Conservation (phyloP, 192 early-diverging fungal species). For the Podila epigama region DNA sequence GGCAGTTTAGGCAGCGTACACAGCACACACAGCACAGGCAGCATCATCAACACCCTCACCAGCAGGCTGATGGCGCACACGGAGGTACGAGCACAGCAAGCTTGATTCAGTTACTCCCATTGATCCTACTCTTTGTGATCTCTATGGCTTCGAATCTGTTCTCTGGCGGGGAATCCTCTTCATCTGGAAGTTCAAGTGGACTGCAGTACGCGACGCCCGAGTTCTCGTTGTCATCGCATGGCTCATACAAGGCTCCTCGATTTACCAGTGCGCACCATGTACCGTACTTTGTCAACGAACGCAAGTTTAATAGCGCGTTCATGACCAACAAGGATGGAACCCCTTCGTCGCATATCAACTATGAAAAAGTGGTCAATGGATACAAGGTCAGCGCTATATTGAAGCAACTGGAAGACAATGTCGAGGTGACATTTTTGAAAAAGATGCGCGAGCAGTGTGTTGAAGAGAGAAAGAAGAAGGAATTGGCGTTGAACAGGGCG, state of each 20-base stretch:
- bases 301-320: conserved; percentile 32
- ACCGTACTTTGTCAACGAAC: conserved; percentile 81
- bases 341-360: conserved; percentile 7
- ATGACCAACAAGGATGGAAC: conserved; percentile 54
- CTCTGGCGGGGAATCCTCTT: conserved; percentile 28
- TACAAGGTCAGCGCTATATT: conserved; percentile 29
- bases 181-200: conserved; percentile 1
- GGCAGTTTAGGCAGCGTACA: conserved; percentile 24
- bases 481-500: conserved; percentile 63
- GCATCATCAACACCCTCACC: conserved; percentile 30
- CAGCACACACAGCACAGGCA: conserved; percentile 44
- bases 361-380: conserved; percentile 7
- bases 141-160: conserved; percentile 75
- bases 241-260: conserved; percentile 58
- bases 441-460: conserved; percentile 71
- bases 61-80: conserved; percentile 19
- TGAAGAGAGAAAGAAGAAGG: conserved; percentile 67
- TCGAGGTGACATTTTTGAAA: conserved; percentile 75
- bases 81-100: conserved; percentile 38
- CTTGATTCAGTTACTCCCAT: conserved; percentile 79
- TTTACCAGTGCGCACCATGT: conserved; percentile 68
- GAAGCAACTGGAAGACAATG: conserved; percentile 51
- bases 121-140: conserved; percentile 78
- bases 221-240: conserved; percentile 70
- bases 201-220: conserved; percentile 52